These are phyloP conservation scores for Zhuliangozyma parablackwelliae DNA, from an alignment of 1,139 yeast genomes.

Conservation along the genomic window DNA sequence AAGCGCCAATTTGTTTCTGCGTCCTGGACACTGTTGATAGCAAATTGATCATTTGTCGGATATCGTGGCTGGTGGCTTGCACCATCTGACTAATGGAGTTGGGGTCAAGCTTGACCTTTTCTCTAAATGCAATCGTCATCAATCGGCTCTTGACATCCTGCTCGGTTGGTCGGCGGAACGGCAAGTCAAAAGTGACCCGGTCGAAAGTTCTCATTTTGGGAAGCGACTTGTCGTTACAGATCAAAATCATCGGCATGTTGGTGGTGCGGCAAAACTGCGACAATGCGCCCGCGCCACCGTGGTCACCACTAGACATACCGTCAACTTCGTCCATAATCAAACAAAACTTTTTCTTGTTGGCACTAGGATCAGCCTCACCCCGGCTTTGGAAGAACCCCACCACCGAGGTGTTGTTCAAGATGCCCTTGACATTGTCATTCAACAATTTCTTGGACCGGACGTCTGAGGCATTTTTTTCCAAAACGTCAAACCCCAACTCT, in stretches of 20 bases:
- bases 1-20: constrained; percentile 55
- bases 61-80: constrained; percentile 82
- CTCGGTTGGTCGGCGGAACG: constrained; percentile 86
- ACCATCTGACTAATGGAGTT: constrained; percentile 80
- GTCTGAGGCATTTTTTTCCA: constrained; percentile 83
- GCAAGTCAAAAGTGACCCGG: constrained; percentile 73
- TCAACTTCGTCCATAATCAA: constrained; percentile 98
- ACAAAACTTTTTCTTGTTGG: constrained; percentile 53
- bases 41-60: constrained; percentile 88
- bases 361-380: constrained; percentile 18
- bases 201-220: constrained; percentile 98
- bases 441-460: constrained; percentile 79
- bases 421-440: constrained; percentile 63
- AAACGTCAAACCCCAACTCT: constrained; percentile 62
- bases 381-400: constrained; percentile 64
- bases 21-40: constrained; percentile 80
- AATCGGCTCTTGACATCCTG: constrained; percentile 75
- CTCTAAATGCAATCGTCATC: constrained; percentile 87
- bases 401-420: constrained; percentile 78
- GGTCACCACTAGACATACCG: constrained; percentile 98
- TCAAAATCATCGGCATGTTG: constrained; percentile 82
- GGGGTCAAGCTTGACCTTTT: constrained; percentile 75
- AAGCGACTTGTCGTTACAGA: constrained; percentile 86
- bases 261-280: constrained; percentile 85
- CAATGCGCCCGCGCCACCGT: constrained; percentile 96